Conservation (phyloP, 495 filamentous ascomycete genomes). For the Filosporella fistucella region DNA sequence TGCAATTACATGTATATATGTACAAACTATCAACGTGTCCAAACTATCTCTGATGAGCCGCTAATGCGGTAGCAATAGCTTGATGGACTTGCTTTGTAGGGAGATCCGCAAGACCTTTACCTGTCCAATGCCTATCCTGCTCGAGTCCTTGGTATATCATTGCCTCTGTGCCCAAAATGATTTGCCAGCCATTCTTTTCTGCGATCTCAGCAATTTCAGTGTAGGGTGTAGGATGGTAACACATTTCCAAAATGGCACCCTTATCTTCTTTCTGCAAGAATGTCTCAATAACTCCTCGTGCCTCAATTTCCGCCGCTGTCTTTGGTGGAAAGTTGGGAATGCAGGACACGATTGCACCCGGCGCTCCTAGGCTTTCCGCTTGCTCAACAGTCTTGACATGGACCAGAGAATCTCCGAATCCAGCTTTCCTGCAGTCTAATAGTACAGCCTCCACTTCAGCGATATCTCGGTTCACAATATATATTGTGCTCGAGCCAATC, state of each 20-base stretch:
- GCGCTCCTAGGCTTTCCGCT: constrained; percentile 49
- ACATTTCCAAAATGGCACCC: constrained; percentile 74
- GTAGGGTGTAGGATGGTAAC: constrained; percentile 66
- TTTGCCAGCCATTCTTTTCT: constrained; percentile 58
- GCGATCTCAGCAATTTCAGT: constrained; percentile 58
- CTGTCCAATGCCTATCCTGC: constrained; percentile 64
- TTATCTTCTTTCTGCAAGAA: constrained; percentile 45
- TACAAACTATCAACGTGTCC: no score
- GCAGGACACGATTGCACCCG: constrained; percentile 58
- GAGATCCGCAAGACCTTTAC: constrained; percentile 41
- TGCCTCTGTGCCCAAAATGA: constrained; percentile 66
- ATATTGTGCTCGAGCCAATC: constrained; percentile 60
- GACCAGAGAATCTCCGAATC: constrained; percentile 45
- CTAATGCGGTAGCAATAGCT: constrained; percentile 1
- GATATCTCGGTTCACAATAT: constrained; percentile 64
- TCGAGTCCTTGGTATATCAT: constrained; percentile 74
- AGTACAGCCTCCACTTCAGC: constrained; percentile 61
- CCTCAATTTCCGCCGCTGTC: constrained; percentile 50
- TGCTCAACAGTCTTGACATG: constrained; percentile 51
- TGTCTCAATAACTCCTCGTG: constrained; percentile 50
- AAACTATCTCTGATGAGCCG: background rate
- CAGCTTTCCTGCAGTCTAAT: constrained; percentile 44
- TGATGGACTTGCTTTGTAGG: background rate
- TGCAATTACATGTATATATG: no score
- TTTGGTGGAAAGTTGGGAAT: constrained; percentile 67